Evolutionary conservation across 1,139 yeast genomes (phyloP), one percentile per base, ranked within the genome.

Genomic region (Yamadazyma oceani): DNA sequence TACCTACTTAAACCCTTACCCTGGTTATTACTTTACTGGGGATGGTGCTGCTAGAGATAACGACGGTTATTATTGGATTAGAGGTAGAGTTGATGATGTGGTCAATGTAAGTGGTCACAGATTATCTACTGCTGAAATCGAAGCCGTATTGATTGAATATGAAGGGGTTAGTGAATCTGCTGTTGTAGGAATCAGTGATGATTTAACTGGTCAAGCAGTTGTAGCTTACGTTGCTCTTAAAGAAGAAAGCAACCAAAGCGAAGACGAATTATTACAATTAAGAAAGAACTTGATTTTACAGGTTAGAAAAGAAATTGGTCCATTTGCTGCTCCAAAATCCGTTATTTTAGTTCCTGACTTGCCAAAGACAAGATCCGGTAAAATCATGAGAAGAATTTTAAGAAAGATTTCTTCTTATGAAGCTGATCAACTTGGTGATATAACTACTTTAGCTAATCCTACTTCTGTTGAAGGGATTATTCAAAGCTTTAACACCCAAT

Each of bases 21-120:
- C 96, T 45, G 97, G 97, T 40, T 85, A 77, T 70, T 92, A 92
- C 72, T 92, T 92, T 75, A 90, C 97, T 17, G 98, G 98, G 58
- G 98, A 92, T 64, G 97, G 97, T 66, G 97, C 97, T 38, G 97
- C 95, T 41, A 82, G 97, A 66, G 98, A 92, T 63, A 82, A 84
- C 55, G 97, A 92, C 58, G 97, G 97, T 37, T 92, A 84, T 76
- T 88, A 89, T 73, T 92, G 97, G 96, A 90, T 92, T 57, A 80
- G 96, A 65, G 97, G 98, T 54, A 86, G 98, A 71, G 97, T 92
- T 51, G 98, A 92, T 64, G 98, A 92, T 57, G 97, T 92, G 47
- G 97, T 92, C 53, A 92, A 92, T 61, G 97, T 92, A 37, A 85
- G 95, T 40, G 98, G 98, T 50, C 98, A 92, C 68, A 85, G 98